Evolutionary conservation across 2,329 filamentous ascomycete species (phyloP), one percentile per base, ranked within the genome.

Genomic region (Ceratocystiopsis minuta): DNA sequence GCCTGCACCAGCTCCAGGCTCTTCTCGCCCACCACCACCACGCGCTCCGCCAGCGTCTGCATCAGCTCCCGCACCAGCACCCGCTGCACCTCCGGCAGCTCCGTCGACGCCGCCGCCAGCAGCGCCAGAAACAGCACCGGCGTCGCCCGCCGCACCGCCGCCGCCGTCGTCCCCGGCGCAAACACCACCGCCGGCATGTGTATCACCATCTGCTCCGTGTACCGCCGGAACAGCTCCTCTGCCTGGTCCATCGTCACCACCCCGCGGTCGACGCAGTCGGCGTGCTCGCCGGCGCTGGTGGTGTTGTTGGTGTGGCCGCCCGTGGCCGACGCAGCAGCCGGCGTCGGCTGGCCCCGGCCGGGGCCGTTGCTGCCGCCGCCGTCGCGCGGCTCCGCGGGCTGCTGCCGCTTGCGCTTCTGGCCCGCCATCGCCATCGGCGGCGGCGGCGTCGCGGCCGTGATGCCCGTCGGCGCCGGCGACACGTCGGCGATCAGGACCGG

Each of bases 1-100:
- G 82, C 73, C 59, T 94, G 86, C 10, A 92, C 74, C 7, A 93
- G 64, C 57, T 93, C 86, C 16, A 94, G 60, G 33, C 73, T 83
- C 63, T 92, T 93, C 51, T 85, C 77, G 13, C 82, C 84, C 7
- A 72, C 70, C 28, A 85, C 64, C 50, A 90, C 70, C 35, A 88
- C 69, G 49, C 75, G 75, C 37, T 90, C 78, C 3, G 81, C 82
- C 42, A 90, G 70, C 12, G 75, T 64, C 46, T 76, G 73, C 62
- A 85, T 80, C 43, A 85, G 60, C 51, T 90, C 77, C 46, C 70
- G 70, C 11, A 78, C 70, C 14, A 93, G 61, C 20, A 64, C 61
- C 11, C 69, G 64, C 53, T 86, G 81, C 43, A 69, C 61, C 18
- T 55, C 55, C 17, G 67, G 65, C 16, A 64, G 62, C 47, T 77